A percentile compares a stretch with the other conserved stretches of the same genome.
phyloP scores from a whole-genome alignment of 169 alveolate species.

The Plasmodium vivax region DNA sequence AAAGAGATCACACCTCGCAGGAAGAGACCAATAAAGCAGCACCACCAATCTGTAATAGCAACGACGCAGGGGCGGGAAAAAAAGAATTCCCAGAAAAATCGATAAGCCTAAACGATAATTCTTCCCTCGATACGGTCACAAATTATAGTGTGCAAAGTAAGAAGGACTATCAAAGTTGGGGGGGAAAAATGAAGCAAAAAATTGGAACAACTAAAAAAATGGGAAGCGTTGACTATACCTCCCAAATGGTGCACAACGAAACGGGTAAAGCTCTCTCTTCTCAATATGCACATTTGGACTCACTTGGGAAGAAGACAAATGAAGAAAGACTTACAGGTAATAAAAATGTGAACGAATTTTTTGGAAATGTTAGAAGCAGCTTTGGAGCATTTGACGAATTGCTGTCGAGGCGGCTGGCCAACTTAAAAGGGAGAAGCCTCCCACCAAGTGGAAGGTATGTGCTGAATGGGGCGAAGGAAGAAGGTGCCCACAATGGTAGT shows the following conservation, averaged over 20 bases:
- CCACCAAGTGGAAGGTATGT: neutral
- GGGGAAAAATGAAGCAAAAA: slow-evolving; percentile 5
- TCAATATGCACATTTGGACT: neutral
- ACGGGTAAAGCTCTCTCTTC: neutral
- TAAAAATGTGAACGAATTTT: slow-evolving; percentile 6
- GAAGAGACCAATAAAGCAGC: neutral
- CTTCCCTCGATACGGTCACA: slow-evolving; percentile 10
- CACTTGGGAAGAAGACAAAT: neutral
- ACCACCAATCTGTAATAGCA: neutral
- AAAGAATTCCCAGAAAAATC: neutral
- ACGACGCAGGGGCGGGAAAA: slow-evolving; percentile 6
- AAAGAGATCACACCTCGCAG: neutral
- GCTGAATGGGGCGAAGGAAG: neutral
- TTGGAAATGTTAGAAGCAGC: neutral
- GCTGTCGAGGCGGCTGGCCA: neutral
- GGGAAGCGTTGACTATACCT: neutral
- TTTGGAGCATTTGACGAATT: neutral
- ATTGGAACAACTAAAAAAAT: neutral
- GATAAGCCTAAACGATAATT: slow-evolving; percentile 19
- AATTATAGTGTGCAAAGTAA: slow-evolving; percentile 21
- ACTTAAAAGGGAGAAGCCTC: neutral
- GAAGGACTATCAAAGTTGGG: slow-evolving; percentile 16
- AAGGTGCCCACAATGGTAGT: neutral
- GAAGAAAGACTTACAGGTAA: neutral
- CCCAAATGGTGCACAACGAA: neutral